A percentile compares a stretch with the other conserved stretches of the same genome.
Evolutionary conservation across 371 early-diverging fungal genomes (phyloP).

Genomic region (Rhizomucor miehei): DNA sequence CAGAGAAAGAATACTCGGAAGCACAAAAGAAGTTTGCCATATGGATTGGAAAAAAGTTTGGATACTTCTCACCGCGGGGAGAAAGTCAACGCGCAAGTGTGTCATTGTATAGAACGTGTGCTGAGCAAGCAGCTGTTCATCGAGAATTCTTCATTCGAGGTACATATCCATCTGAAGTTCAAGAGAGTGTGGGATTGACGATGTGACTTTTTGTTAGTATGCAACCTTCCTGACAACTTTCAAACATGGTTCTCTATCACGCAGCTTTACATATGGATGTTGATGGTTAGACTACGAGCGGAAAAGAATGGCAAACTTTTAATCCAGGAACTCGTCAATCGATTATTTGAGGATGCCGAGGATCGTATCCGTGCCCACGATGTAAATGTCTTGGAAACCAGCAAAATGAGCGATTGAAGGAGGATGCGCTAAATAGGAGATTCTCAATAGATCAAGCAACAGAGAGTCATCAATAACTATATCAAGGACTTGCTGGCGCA

Average conservation of each 20-base stretch:
- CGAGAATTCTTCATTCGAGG: neutral
- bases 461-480: constrained; percentile 69
- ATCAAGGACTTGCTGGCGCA: constrained; percentile 79
- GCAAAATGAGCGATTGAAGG: neutral
- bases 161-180: neutral
- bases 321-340: constrained; percentile 86
- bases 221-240: constrained; percentile 83
- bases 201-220: constrained; percentile 44
- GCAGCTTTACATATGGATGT: constrained; percentile 92
- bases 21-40: too few relatives aligned
- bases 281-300: constrained; percentile 79
- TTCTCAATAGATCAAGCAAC: constrained; percentile 49
- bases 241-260: constrained; percentile 94
- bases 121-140: neutral
- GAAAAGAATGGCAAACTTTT: constrained; percentile 71
- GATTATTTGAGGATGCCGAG: constrained; percentile 89
- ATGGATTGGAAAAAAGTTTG: too few relatives aligned
- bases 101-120: neutral
- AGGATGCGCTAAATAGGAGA: neutral
- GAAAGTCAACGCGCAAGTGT: neutral
- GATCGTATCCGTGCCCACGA: constrained; percentile 67
- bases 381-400: constrained; percentile 17
- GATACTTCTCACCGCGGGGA: too few relatives aligned
- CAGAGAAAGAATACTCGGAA: too few relatives aligned
- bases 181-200: too few relatives aligned